Conservation (phyloP, 2,329 filamentous ascomycete species). For the Dendrostoma leiphaemia region DNA sequence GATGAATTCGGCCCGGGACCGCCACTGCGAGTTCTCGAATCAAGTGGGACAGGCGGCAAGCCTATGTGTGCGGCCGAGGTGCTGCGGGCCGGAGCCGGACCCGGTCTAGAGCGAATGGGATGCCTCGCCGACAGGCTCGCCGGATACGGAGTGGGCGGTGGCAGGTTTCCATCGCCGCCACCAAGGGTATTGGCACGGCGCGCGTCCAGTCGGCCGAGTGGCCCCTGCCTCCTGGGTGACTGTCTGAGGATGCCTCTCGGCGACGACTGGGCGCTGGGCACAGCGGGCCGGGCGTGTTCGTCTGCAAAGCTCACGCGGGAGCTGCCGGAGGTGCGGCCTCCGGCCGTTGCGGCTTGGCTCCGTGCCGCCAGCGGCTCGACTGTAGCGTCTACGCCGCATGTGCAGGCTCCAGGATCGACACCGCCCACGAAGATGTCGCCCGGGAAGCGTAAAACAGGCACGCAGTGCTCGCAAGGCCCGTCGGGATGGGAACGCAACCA, state of each 20-base stretch:
- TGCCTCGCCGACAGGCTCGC: background rate
- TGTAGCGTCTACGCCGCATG: background rate
- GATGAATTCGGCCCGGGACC: too few relatives aligned
- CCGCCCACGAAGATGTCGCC: background rate
- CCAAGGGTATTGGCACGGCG: background rate
- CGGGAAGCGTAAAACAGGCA: constrained; percentile 1
- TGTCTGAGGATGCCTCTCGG: background rate
- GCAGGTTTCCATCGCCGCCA: too few relatives aligned
- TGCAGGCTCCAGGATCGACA: constrained; percentile 1
- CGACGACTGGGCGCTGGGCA: background rate
- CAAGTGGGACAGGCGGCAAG: too few relatives aligned
- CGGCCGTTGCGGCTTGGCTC: background rate
- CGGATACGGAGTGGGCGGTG: background rate
- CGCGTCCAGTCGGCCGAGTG: background rate
- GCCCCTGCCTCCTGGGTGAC: background rate
- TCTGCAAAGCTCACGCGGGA: constrained; percentile 14
- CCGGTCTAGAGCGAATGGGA: background rate
- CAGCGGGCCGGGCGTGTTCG: background rate
- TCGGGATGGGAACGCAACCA: constrained; percentile 3
- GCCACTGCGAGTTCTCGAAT: too few relatives aligned
- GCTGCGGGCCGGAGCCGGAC: background rate
- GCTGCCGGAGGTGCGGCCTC: background rate
- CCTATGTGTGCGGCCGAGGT: too few relatives aligned
- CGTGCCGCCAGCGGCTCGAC: too few relatives aligned
- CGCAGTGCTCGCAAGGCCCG: constrained; percentile 4